Evolutionary conservation across 2,329 filamentous ascomycete species (phyloP), one percentile per base, ranked within the genome.

Genomic region (Cytospora piceae): DNA sequence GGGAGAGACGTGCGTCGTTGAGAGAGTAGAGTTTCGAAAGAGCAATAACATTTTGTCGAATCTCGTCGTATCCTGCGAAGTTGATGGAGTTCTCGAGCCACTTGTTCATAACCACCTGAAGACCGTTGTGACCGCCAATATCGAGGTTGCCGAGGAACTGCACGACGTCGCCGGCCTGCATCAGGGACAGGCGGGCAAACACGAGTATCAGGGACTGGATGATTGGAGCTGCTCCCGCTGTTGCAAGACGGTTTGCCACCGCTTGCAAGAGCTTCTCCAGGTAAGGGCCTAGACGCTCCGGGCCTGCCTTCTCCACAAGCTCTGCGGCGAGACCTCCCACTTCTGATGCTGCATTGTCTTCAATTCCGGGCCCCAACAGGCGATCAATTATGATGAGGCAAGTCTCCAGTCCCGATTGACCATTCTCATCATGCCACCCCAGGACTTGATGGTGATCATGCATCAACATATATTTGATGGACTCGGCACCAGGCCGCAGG

Each of bases 11-110:
- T 12, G 88, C 81, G 73, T 98, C 94, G 73, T 95, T 90, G 22
- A 99, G 84, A 63, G 90, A 89, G 77, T 95, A 98, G 3, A 99
- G 82, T 74, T 96, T 97, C 0, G 93, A 94, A 2, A 99, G 85
- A 7, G 95, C 95, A 71, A 97, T 94, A 66, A 97, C 92, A 74
- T 98, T 99, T 77, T 97, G 93, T 71, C 94, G 87, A 72, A 98
- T 98, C 77, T 97, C 94, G 72, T 98, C 94, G 72, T 97, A 99
- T 15, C 95, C 95, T n/a, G 93, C 93, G 78, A 99, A 99, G 77
- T 91, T 96, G 77, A 96, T 87, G 4, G 93, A 97, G 77, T 98
- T 97, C 80, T 98, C 95, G 0, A 99, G 83, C 95, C 95, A 99
- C 79, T 98, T 97, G 78, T 89, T 85, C 70, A 98, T 81, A 4